Conservation (phyloP, 177 flowering plant species). For the Tripterygium wilfordii region DNA sequence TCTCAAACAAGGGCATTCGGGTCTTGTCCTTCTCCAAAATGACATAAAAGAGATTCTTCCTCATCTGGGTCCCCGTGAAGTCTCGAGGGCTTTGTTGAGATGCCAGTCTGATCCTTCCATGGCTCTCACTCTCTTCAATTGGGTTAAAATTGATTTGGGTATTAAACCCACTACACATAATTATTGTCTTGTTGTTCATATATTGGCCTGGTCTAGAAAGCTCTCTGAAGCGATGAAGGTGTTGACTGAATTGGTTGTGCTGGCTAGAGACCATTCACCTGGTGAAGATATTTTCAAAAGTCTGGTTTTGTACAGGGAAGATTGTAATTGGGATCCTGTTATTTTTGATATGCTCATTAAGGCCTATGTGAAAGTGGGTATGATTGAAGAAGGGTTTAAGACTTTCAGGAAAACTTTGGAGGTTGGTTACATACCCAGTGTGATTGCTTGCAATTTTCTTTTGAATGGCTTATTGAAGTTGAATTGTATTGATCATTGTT, state of each 20-base stretch:
- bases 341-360: constrained; percentile 82
- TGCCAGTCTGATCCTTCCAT: constrained; percentile 63
- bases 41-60: constrained; percentile 40
- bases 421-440: constrained; percentile 54
- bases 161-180: constrained; percentile 32
- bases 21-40: constrained; percentile 17
- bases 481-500: constrained; percentile 42
- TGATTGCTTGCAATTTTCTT: constrained; percentile 60
- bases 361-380: constrained; percentile 56
- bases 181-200: constrained; percentile 65
- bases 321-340: constrained; percentile 73
- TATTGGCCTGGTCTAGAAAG: constrained; percentile 56
- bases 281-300: constrained; percentile 37
- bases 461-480: constrained; percentile 57
- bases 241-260: constrained; percentile 41
- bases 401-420: constrained; percentile 45
- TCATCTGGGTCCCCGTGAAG: constrained; percentile 47
- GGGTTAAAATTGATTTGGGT: constrained; percentile 55
- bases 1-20: constrained; percentile 35
- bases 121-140: constrained; percentile 71
- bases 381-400: constrained; percentile 41
- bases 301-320: constrained; percentile 38
- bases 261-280: constrained; percentile 11
- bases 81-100: constrained; percentile 67
- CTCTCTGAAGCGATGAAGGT: constrained; percentile 47